Conservation (phyloP, 331 rosid species). For the Acacia concinna region DNA sequence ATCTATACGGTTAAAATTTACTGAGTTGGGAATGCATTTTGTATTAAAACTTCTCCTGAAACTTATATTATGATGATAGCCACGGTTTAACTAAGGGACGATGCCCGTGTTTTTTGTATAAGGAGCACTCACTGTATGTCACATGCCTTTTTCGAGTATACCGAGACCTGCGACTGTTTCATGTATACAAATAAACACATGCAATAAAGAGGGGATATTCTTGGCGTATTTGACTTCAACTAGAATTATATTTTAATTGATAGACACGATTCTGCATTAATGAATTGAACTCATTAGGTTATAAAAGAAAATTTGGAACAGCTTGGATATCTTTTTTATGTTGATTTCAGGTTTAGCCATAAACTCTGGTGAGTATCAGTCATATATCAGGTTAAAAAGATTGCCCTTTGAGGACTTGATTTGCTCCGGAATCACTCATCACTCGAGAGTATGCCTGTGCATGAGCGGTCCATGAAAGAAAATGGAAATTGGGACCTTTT, state of each 20-base stretch:
- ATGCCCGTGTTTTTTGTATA: conserved; percentile 17
- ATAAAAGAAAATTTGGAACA: background rate
- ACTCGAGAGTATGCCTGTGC: background rate
- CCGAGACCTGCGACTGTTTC: background rate
- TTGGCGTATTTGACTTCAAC: background rate
- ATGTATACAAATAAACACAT: background rate
- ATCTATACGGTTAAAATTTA: conserved; percentile 46
- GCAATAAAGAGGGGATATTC: background rate
- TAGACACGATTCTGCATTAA: background rate
- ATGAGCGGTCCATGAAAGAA: background rate
- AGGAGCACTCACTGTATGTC: background rate
- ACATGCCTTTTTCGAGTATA: background rate
- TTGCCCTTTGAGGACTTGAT: background rate
- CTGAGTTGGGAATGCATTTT: background rate
- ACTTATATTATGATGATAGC: background rate
- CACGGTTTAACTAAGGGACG: background rate
- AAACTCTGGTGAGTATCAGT: background rate
- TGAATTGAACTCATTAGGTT: background rate
- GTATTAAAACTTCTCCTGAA: background rate
- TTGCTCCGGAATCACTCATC: background rate
- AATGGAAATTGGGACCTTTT: background rate
- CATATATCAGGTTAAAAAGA: background rate
- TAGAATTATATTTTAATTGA: background rate
- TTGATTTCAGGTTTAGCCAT: background rate
- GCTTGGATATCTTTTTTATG: background rate